A percentile compares a stretch with the other conserved stretches of the same genome.
These are phyloP conservation scores for Chalaropsis thielavioides DNA, from an alignment of 2,329 filamentous ascomycete species.

Conservation along the genomic window DNA sequence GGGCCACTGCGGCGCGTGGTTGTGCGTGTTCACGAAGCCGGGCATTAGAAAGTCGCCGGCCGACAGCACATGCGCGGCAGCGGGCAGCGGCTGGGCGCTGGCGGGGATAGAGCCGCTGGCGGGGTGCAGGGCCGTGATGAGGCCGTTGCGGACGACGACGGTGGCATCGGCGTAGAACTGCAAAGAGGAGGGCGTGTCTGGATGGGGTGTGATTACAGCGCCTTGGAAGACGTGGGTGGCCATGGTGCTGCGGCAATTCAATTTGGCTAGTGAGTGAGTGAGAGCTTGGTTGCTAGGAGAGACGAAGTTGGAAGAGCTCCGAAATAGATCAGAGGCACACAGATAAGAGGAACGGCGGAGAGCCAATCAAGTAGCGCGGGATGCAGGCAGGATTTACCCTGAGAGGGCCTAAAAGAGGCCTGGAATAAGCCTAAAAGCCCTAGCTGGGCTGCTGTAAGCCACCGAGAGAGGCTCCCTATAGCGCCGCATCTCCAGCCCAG, in stretches of 20 bases:
- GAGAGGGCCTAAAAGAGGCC: not conserved
- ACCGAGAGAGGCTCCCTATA: not conserved
- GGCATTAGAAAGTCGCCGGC: slow-evolving; percentile 41
- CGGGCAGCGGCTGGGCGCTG: not conserved
- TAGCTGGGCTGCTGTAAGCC: not conserved
- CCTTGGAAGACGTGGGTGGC: not conserved
- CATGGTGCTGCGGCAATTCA: not conserved
- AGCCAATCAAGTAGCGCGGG: not conserved
- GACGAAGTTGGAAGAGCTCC: not conserved
- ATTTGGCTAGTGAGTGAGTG: not conserved
- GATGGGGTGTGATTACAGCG: slow-evolving; percentile 11
- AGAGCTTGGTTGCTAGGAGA: not conserved
- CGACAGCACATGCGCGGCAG: slow-evolving; percentile 23
- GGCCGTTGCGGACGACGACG: slow-evolving; percentile 3
- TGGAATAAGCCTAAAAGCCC: not conserved
- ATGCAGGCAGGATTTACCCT: not conserved
- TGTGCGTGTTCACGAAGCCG: slow-evolving; percentile 52
- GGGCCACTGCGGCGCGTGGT: slow-evolving; percentile 47
- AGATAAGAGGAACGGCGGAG: not conserved
- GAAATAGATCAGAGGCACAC: no score
- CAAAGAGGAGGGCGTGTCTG: not conserved
- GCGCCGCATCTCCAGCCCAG: not conserved
- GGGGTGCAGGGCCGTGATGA: slow-evolving; percentile 6
- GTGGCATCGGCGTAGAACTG: slow-evolving; percentile 1
- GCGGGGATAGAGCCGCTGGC: not conserved